Evolutionary conservation across 176 grass and related monocot genomes (phyloP), one percentile per base, ranked within the genome.

Genomic region (Musa troglodytarum): DNA sequence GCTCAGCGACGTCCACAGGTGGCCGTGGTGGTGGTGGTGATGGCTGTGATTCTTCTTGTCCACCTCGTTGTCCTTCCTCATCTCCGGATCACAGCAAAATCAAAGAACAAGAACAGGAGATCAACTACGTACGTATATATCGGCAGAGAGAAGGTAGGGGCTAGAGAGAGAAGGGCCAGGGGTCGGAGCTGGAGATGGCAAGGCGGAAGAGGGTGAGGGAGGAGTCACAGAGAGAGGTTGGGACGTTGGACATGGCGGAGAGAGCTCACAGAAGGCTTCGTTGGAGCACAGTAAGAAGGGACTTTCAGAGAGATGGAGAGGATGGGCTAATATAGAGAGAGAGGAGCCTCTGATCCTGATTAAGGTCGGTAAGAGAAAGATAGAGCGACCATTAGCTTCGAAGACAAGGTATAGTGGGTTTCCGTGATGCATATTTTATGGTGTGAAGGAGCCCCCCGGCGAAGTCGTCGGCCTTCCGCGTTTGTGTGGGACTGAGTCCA

Each of bases 151-250:
- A n/a, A 11, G 68, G 43, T 9, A n/a, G 56, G 12, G 57, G 71
- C 78, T 74, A 84, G 23, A 75, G 70, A 50, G 71, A 76, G 71
- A 84, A 84, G 67, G 82, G 82, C 82, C 82, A 84, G 11, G 82
- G 74, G 54, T 81, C 79, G 53, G 25, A 20, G 77, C 71, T 76
- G 61, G 77, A 76, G 68, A 81, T 72, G 54, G 83, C 68, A 72
- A 84, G 77, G 54, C 68, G 78, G 54, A 63, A 81, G 10, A 77
- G 74, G 28, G 74, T 76, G 24, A 65, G 74, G 12, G 74, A 63
- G 56, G 57, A 61, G 74, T 61, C 74, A n/a, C 72, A 58, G 23
- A 74, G 59, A 50, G 74, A 76, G 29, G 74, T 76, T 7, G 74
- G 74, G 26, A 64, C 58, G 74, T 63, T 76, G 43, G 74, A 65